Conservation (phyloP, 2,329 filamentous ascomycete species). For the Fusarium neocosmosporiellum region DNA sequence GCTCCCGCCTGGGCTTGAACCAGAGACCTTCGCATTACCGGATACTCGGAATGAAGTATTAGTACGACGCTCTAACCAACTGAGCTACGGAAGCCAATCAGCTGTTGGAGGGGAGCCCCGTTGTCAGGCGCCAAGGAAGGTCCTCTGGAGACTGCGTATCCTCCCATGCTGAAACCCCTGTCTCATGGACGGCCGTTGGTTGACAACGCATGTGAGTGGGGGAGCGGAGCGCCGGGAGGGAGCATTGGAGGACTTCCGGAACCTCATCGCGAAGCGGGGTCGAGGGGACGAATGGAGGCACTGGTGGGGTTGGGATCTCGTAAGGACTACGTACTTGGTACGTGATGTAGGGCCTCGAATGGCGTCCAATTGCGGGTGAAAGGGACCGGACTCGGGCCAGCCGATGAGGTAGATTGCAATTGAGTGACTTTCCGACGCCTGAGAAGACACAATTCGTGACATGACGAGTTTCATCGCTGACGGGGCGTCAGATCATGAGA, state of each 20-base stretch:
- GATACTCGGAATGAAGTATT: constrained; percentile 39
- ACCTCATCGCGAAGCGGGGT: constrained; percentile 20
- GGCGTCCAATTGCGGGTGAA: constrained; percentile 1
- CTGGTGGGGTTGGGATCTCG: constrained; percentile 25
- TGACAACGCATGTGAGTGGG: constrained; percentile 10
- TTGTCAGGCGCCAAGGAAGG: background rate
- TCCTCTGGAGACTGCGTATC: background rate
- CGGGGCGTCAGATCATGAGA: constrained; percentile 25
- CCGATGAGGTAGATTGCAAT: constrained; percentile 9
- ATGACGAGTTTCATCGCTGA: constrained; percentile 5
- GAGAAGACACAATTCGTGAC: constrained; percentile 1
- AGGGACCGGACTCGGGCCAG: background rate
- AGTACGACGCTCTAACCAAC: constrained; percentile 47
- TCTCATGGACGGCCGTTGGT: background rate
- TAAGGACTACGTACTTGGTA: constrained; percentile 10
- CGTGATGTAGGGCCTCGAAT: constrained; percentile 1
- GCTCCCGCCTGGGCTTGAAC: constrained; percentile 46
- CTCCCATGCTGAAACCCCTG: background rate
- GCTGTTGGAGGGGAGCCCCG: background rate
- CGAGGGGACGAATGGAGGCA: constrained; percentile 15
- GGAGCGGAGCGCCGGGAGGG: constrained; percentile 12
- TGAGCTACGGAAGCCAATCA: constrained; percentile 45
- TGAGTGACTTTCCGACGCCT: constrained; percentile 6
- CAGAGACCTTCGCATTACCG: constrained; percentile 43
- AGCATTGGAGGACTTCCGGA: constrained; percentile 11